Conservation (phyloP, 73 alveolate genomes). For the Paramecium primaurelia region DNA sequence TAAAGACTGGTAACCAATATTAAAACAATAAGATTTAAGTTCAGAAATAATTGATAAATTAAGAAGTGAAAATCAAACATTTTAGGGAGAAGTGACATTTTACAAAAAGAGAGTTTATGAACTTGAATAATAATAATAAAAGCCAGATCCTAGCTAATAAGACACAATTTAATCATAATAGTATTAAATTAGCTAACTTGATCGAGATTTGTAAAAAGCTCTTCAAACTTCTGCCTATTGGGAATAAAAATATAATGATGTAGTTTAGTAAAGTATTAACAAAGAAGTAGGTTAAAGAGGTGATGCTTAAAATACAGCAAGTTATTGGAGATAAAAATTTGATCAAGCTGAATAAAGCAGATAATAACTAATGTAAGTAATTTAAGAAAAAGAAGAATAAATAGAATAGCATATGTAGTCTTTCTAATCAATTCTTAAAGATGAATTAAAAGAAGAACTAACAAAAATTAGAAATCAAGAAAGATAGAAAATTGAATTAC, state of each 20-base stretch:
- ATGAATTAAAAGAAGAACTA: slow-evolving; percentile 30
- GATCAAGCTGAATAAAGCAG: slow-evolving; percentile 31
- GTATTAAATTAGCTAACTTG: not conserved
- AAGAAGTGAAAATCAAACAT: not conserved
- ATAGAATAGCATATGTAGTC: slow-evolving; percentile 41
- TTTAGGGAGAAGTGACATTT: not conserved
- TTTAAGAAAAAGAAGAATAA: slow-evolving; percentile 36
- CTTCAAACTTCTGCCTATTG: not conserved
- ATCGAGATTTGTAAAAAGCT: not conserved
- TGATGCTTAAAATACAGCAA: slow-evolving; percentile 19
- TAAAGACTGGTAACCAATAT: not conserved
- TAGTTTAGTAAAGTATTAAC: not conserved
- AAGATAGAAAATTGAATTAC: not conserved
- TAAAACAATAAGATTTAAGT: not conserved
- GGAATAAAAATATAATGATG: slow-evolving; percentile 7
- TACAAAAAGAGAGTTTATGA: not conserved
- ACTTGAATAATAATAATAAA: not conserved
- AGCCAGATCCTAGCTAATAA: not conserved
- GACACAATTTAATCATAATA: slow-evolving; percentile 5
- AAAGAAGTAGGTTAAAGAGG: not conserved
- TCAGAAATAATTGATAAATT: not conserved
- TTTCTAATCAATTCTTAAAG: slow-evolving; percentile 36
- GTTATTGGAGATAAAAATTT: slow-evolving; percentile 40
- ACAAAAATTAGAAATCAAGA: not conserved
- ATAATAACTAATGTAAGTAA: not conserved